These are phyloP conservation scores for Xerocomus minutiporus DNA, from an alignment of 1,284 basidiomycete species.

Conservation along the genomic window DNA sequence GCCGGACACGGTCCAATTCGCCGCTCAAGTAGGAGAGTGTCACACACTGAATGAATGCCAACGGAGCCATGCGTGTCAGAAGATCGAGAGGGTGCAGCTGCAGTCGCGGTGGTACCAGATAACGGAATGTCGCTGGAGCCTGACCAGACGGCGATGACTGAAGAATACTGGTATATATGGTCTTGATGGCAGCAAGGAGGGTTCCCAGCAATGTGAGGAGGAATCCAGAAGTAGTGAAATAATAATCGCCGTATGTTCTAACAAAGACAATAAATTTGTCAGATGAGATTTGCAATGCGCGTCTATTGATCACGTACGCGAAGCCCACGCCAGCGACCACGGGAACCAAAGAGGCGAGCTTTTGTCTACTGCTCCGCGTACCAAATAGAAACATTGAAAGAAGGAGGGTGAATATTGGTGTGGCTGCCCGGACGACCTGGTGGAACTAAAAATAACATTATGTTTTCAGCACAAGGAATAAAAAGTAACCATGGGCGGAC, in stretches of 20 bases:
- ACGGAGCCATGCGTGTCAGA: slow-evolving; percentile 77
- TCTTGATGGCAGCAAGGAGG: slow-evolving; percentile 85
- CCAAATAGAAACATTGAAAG: slow-evolving; percentile 62
- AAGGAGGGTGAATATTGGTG: slow-evolving; percentile 84
- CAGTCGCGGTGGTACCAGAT: slow-evolving; percentile 43
- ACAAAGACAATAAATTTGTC: not conserved
- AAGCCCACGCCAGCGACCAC: slow-evolving; percentile 90
- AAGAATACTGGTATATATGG: slow-evolving; percentile 82
- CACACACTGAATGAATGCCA: slow-evolving; percentile 85
- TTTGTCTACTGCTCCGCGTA: slow-evolving; percentile 48
- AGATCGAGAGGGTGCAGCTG: slow-evolving; percentile 82
- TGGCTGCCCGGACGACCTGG: slow-evolving; percentile 89
- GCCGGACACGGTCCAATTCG: slow-evolving; percentile 65
- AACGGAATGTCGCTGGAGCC: slow-evolving; percentile 15
- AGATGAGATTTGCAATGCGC: not conserved
- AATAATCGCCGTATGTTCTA: slow-evolving; percentile 89
- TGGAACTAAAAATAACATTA: slow-evolving; percentile 61
- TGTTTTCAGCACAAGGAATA: not conserved
- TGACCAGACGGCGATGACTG: slow-evolving; percentile 42
- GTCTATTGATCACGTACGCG: slow-evolving; percentile 58
- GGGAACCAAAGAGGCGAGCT: slow-evolving; percentile 74
- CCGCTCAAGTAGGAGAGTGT: slow-evolving; percentile 72
- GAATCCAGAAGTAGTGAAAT: slow-evolving; percentile 79
- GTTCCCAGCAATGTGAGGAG: slow-evolving; percentile 84
- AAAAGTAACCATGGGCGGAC: slow-evolving; percentile 31